Evolutionary conservation across 257 asterid genomes (phyloP), one percentile per base, ranked within the genome.

Genomic region (Plectranthus barbatus): DNA sequence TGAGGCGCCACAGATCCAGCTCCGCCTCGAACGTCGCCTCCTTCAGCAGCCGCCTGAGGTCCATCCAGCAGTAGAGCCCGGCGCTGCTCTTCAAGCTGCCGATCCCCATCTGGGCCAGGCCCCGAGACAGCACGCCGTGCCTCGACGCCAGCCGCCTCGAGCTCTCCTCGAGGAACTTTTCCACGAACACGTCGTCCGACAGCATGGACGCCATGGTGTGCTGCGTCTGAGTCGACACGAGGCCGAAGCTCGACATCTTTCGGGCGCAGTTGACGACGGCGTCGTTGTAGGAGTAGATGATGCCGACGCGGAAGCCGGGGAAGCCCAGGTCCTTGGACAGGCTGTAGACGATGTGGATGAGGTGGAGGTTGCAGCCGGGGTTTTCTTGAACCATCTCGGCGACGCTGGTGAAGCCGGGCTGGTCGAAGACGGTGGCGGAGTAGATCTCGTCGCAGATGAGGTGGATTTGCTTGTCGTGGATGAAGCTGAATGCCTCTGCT

Each of bases 181-280:
- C 87, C 4, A 82, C 76, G 15, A 90, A 90, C 0, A 2, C 53
- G 0, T 83, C 84, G 48, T 90, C 97, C 0, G 89, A 85, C 10
- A 90, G 60, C 89, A 87, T 82, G 0, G 86, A 59, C 10, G 91
- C 93, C 2, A 90, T 56, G 56, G 81, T 19, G 59, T 73, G 89
- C 63, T 90, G 97, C 3, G 96, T 85, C 57, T 90, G 97, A 0
- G 97, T 87, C 1, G 97, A 90, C 9, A 90, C 87, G 0, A 87
- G 67, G 4, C 97, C 93, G 44, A 90, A 90, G 49, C 95, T 86
- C 3, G 97, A 90, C 97, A 89, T 89, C 14, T 86, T 89, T 3
- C 97, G 58, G 0, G 95, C 95, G 44, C 81, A 74, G 52, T 60
- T 69, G 3, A 77, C 73, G 0, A 90, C 95, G 0, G 63, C 9